Conservation (phyloP, 2,329 filamentous ascomycete species). For the Paracoccidioides brasiliensis region DNA sequence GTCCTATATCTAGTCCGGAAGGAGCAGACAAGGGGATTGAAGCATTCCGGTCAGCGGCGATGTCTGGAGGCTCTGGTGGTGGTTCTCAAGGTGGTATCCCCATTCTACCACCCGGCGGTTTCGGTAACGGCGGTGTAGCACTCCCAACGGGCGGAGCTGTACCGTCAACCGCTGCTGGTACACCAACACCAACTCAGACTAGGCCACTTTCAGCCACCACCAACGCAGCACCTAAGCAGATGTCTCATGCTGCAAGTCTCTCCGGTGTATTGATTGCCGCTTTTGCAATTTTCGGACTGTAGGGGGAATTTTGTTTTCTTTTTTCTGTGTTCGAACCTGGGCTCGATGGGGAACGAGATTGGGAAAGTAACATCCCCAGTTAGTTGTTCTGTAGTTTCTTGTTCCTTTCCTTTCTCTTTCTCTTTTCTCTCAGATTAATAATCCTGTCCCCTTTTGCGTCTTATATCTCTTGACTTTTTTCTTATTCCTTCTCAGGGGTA, state of each 20-base stretch:
- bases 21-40: conserved; percentile 5
- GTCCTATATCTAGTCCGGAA: neutral
- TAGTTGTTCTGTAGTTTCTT: neutral
- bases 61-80: neutral
- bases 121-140: neutral
- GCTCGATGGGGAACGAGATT: neutral
- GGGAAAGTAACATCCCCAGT: neutral
- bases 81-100: neutral
- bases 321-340: neutral
- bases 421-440: neutral
- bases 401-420: neutral
- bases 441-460: neutral
- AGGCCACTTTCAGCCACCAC: neutral
- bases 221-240: conserved; percentile 4
- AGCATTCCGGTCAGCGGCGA: conserved; percentile 4
- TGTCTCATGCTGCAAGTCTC: conserved; percentile 3
- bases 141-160: neutral
- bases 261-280: conserved; percentile 4
- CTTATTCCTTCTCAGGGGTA: neutral
- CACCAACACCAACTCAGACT: neutral
- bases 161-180: neutral
- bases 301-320: neutral
- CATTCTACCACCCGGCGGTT: conserved; percentile 1
- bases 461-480: neutral
- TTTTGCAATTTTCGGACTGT: conserved; percentile 6